Percentiles rank a stretch among this genome's conserved stretches.
Conservation (phyloP, 1,139 yeast genomes). For the Casaregolazyma suthepensis region DNA sequence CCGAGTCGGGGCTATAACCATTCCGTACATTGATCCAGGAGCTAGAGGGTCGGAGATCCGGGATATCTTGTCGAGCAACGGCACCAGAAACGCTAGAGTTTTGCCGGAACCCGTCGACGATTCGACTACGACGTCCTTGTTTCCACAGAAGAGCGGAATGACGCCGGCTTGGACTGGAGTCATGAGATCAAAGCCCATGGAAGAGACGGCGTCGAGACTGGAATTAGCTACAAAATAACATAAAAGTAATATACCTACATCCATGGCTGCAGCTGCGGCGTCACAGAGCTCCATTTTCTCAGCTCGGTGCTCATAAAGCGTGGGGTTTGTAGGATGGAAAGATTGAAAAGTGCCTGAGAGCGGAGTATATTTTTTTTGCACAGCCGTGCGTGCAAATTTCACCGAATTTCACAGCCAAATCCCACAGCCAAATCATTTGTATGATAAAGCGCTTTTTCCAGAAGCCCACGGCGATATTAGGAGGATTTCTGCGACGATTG, state of each 20-base stretch:
- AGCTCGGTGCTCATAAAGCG: constrained; percentile 15
- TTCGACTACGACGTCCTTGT: constrained; percentile 93
- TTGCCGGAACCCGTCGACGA: constrained; percentile 97
- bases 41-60: constrained; percentile 22
- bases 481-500: neutral
- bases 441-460: neutral
- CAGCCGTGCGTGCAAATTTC: neutral
- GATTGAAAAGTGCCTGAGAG: neutral
- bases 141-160: constrained; percentile 77
- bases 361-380: neutral
- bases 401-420: no score
- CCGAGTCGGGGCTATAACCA: constrained; percentile 83
- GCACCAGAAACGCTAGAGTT: constrained; percentile 80
- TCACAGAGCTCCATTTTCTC: constrained; percentile 26
- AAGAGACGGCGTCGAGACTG: constrained; percentile 52
- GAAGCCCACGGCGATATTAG: neutral
- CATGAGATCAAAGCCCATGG: constrained; percentile 75
- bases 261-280: constrained; percentile 28
- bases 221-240: neutral
- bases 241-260: constrained; percentile 18
- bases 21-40: constrained; percentile 59
- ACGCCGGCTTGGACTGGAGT: constrained; percentile 98
- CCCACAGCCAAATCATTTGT: neutral
- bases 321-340: neutral
- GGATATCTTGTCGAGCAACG: constrained; percentile 63